Conservation (phyloP, 768 basidiomycete species). For the Xerocomellus amylosporus region DNA sequence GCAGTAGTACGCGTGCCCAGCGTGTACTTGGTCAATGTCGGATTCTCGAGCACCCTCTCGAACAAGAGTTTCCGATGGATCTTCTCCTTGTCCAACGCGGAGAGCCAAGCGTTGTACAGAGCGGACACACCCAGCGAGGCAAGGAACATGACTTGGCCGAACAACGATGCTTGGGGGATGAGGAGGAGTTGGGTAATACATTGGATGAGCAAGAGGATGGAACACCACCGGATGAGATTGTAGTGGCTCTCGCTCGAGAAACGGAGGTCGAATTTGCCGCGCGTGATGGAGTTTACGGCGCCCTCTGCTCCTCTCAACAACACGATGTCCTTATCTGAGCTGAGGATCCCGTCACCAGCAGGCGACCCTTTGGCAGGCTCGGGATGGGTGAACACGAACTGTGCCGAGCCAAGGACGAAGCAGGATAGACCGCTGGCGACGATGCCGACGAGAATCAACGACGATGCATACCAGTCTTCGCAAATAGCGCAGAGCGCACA, state of each 20-base stretch:
- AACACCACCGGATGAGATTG: constrained; percentile 20
- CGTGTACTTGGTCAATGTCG: constrained; percentile 14
- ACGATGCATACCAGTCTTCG: constrained; percentile 27
- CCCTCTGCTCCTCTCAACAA: constrained; percentile 29
- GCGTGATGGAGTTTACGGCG: constrained; percentile 30
- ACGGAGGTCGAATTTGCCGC: constrained; percentile 17
- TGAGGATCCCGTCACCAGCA: constrained; percentile 29
- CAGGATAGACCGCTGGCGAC: constrained; percentile 29
- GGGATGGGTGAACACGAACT: constrained; percentile 20
- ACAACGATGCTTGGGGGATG: constrained; percentile 29
- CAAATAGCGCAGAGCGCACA: constrained; percentile 20
- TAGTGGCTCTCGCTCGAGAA: constrained; percentile 15
- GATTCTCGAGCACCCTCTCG: constrained; percentile 6
- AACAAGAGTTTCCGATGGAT: constrained; percentile 18
- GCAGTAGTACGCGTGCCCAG: constrained; percentile 17
- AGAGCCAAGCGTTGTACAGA: constrained; percentile 23
- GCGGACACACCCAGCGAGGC: constrained; percentile 26
- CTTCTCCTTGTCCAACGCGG: constrained; percentile 30
- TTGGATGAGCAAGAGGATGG: constrained; percentile 22
- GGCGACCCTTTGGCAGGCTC: constrained; percentile 25
- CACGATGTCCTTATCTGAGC: constrained; percentile 17
- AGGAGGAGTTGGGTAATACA: constrained; percentile 29
- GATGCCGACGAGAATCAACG: constrained; percentile 33
- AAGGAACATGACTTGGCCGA: constrained; percentile 33
- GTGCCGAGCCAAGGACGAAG: constrained; percentile 24